Percentiles rank a stretch among this genome's conserved stretches.
phyloP scores from a whole-genome alignment of 148 eudicot species.

The Chenopodium album region DNA sequence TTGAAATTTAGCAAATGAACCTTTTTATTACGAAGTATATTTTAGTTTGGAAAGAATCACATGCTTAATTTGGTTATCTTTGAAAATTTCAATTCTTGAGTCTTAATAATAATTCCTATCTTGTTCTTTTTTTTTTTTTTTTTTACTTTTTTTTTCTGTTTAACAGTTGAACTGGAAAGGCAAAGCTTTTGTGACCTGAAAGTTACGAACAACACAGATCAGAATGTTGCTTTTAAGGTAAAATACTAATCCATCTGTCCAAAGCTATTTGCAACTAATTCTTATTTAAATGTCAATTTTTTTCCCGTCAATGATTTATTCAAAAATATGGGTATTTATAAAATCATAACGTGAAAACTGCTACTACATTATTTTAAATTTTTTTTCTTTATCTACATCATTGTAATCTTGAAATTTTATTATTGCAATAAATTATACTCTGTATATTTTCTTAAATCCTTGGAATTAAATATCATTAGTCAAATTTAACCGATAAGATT shows the following conservation, averaged over 20 bases:
- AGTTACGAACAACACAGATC: conserved; percentile 74
- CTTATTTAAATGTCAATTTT: not conserved
- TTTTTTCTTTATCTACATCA: too few species aligned
- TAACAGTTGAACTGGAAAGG: conserved; percentile 85
- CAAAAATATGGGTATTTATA: not conserved
- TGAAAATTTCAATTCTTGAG: not conserved
- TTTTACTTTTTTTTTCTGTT: not conserved
- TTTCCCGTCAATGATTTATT: not conserved
- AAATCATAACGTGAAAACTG: not conserved
- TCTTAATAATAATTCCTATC: not conserved
- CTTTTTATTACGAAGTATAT: not conserved
- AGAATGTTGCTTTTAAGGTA: conserved; percentile 95
- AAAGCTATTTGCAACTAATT: not conserved
- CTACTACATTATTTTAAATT: too few species aligned
- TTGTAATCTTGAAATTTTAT: too few species aligned
- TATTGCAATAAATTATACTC: too few species aligned
- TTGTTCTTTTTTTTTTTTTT: not conserved
- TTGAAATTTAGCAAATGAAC: not conserved
- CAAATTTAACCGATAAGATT: not conserved
- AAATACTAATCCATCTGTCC: not conserved
- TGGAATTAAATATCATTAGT: not conserved
- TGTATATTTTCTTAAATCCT: not conserved
- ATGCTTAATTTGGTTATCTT: not conserved
- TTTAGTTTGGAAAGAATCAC: not conserved
- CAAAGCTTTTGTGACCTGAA: conserved; percentile 81